Conservation (phyloP, 2,329 filamentous ascomycete genomes). For the Paracorniculantispora psalliotae region DNA sequence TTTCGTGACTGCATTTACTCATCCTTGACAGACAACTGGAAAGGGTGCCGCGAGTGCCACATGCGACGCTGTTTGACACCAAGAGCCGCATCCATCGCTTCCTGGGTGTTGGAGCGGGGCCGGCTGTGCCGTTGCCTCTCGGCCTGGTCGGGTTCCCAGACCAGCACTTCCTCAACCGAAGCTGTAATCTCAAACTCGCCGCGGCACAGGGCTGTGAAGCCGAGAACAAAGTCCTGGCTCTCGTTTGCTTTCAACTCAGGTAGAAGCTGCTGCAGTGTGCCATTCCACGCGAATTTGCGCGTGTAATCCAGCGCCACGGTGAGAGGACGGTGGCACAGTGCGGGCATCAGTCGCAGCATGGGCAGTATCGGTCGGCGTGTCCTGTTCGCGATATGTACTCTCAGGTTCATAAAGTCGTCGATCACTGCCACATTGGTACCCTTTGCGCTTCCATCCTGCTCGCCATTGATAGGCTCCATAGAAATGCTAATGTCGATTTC, state of each 20-base stretch:
- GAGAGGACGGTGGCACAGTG: slow-evolving; percentile 66
- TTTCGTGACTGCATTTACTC: not conserved
- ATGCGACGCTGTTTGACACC: slow-evolving; percentile 57
- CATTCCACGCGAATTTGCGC: slow-evolving; percentile 79
- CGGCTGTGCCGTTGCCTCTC: slow-evolving; percentile 26
- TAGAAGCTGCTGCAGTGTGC: slow-evolving; percentile 71
- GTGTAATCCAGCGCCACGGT: slow-evolving; percentile 75
- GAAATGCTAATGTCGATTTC: slow-evolving; percentile 66
- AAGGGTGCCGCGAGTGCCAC: slow-evolving; percentile 59
- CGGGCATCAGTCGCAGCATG: slow-evolving; percentile 70
- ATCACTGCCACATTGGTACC: slow-evolving; percentile 27
- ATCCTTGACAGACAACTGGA: slow-evolving; percentile 50
- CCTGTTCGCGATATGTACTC: slow-evolving; percentile 69
- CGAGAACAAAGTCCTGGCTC: slow-evolving; percentile 58
- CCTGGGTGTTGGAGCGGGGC: slow-evolving; percentile 49
- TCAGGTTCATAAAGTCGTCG: slow-evolving; percentile 61
- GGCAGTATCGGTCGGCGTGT: slow-evolving; percentile 63
- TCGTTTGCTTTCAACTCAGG: slow-evolving; percentile 56
- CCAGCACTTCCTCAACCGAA: slow-evolving; percentile 71
- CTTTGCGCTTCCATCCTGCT: not conserved
- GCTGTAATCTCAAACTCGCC: slow-evolving; percentile 80
- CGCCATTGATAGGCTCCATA: slow-evolving; percentile 35
- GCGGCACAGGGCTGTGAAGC: slow-evolving; percentile 68
- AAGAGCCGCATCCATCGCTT: slow-evolving; percentile 53
- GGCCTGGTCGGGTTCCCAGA: slow-evolving; percentile 38